Evolutionary conservation across 2,329 filamentous ascomycete species (phyloP), one percentile per base, ranked within the genome.

Genomic region (Sporothrix phasma): DNA sequence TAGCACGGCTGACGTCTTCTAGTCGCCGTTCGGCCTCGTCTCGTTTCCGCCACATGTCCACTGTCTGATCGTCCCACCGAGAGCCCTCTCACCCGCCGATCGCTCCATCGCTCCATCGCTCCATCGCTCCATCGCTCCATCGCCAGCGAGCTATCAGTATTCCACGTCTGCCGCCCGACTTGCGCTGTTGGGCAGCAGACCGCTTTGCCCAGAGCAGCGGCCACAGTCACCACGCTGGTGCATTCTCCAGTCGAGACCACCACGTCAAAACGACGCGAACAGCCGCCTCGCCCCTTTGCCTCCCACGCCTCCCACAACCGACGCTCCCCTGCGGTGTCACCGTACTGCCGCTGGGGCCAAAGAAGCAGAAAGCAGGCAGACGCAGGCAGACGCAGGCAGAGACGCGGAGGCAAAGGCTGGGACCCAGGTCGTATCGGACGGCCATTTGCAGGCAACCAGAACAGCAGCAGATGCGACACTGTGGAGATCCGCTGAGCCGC

Each of bases 361-460:
- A n/a, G 49, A n/a, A n/a, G n/a, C n/a, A n/a, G 37, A 31, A 54
- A 54, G 49, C 31, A 22, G 29, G 17, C 49, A 54, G n/a, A n/a
- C n/a, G n/a, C n/a, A 54, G 11, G 47, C 29, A 26, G 39, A 60
- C 46, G 24, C 53, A 17, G 37, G 26, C 31, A 19, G 29, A 46
- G 10, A 51, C n/a, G n/a, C n/a, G n/a, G n/a, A n/a, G n/a, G n/a
- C n/a, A 61, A 51, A 19, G 37, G 22, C 51, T 24, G 19, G 31
- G 51, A 41, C 46, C 22, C 24, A 43, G 29, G 22, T 34, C 56
- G 56, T 46, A 60, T 31, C n/a, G 61, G 19, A 47, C 29, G 60
- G 60, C 61, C 54, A 62, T 62, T 54, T 62, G 51, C 34, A 41
- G 34, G 29, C 37, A 22, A 41, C 19, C 51, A 62, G 51, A 39